phyloP scores from a whole-genome alignment of 139 green algal genomes.

The Chlamydomonas sp. region DNA sequence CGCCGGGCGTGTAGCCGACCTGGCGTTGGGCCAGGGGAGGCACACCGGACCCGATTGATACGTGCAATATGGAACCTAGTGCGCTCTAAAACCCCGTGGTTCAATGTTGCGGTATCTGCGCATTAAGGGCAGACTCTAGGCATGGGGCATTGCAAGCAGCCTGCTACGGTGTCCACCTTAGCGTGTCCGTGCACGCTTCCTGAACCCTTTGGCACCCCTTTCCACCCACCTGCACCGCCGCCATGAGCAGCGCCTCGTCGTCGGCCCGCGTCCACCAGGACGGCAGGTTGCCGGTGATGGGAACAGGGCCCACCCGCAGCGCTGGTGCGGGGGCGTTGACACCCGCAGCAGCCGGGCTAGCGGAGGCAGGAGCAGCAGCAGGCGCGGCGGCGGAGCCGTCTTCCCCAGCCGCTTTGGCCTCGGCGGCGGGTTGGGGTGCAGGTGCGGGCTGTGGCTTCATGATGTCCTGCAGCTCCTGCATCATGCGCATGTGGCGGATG shows the following conservation, averaged over 20 bases:
- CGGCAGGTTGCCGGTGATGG: not conserved
- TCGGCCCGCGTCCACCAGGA: constrained; percentile 14
- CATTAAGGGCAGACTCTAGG: no score
- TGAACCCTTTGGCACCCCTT: not conserved
- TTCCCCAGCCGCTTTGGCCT: not conserved
- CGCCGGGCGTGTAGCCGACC: not conserved
- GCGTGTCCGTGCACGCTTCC: not conserved
- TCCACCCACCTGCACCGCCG: not conserved
- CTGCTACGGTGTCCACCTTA: not conserved
- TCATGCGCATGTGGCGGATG: not conserved
- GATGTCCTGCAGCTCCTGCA: not conserved
- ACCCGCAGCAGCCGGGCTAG: not conserved
- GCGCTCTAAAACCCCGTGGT: not conserved
- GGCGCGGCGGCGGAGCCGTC: no score
- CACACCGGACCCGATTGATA: not conserved
- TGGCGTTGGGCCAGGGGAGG: not conserved
- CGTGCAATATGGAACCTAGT: not conserved
- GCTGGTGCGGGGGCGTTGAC: not conserved
- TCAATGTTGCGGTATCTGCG: no score
- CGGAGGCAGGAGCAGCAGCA: not conserved
- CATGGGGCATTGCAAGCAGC: not conserved
- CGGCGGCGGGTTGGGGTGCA: no score
- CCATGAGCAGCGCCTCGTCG: constrained; percentile 5
- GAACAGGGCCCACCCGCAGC: not conserved
- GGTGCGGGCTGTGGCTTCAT: not conserved